phyloP scores from a whole-genome alignment of 306 rosid species.

The Cicer pinnatifidum region DNA sequence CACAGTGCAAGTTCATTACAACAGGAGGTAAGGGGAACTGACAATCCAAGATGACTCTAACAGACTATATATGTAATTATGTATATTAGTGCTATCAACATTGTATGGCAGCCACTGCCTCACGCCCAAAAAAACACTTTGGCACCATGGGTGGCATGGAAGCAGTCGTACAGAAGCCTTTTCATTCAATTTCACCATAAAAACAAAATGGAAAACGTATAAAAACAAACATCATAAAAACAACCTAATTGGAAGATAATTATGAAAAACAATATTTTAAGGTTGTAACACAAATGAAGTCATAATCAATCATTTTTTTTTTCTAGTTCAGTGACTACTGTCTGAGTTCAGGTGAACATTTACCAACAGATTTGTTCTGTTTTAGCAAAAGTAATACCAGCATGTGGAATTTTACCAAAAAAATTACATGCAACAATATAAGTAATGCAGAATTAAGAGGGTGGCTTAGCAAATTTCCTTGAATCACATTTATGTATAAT shows the following conservation, averaged over 20 bases:
- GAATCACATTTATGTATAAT: not conserved
- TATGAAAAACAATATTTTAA: not conserved
- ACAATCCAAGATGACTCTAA: not conserved
- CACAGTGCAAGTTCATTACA: slow-evolving; percentile 1
- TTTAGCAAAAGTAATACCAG: not conserved
- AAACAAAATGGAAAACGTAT: not conserved
- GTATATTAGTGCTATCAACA: not conserved
- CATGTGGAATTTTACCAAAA: slow-evolving; percentile 18
- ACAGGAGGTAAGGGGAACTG: not conserved
- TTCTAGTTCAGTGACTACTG: no score
- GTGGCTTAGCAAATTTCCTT: not conserved
- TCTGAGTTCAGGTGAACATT: no score
- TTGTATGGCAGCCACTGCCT: not conserved
- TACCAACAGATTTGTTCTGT: not conserved
- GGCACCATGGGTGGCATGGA: not conserved
- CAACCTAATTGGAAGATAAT: not conserved
- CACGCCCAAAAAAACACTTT: not conserved
- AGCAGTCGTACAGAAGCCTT: not conserved
- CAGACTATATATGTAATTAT: not conserved
- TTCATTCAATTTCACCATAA: not conserved
- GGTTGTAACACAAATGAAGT: not conserved
- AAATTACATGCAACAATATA: not conserved
- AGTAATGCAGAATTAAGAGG: not conserved
- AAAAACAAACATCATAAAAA: not conserved
- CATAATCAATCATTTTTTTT: no score